phyloP scores from a whole-genome alignment of 176 grass and related monocot genomes.

The Olyra latifolia region DNA sequence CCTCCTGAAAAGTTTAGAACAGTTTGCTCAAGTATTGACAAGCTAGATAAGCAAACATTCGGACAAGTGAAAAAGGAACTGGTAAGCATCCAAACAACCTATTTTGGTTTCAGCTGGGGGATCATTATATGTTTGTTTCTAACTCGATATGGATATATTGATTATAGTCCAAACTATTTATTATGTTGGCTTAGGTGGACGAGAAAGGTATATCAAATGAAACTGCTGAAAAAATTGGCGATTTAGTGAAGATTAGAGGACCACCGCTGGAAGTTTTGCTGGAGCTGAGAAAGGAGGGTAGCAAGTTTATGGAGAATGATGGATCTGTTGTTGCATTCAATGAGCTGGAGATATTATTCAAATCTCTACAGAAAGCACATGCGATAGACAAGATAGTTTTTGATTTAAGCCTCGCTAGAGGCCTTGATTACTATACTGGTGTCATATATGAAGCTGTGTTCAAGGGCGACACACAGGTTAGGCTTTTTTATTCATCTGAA shows the following conservation, averaged over 20 bases:
- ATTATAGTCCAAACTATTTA: neutral
- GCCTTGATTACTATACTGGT: slow-evolving; percentile 97
- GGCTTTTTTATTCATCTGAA: neutral
- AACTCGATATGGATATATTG: neutral
- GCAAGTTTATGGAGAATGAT: slow-evolving; percentile 72
- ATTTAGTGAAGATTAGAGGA: slow-evolving; percentile 81
- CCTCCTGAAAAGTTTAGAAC: slow-evolving; percentile 94
- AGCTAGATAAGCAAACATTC: slow-evolving; percentile 90
- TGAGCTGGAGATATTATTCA: slow-evolving; percentile 86
- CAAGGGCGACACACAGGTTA: slow-evolving; percentile 86
- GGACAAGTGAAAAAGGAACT: slow-evolving; percentile 92
- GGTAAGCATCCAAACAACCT: slow-evolving; percentile 45
- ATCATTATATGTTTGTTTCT: neutral
- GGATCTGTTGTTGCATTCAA: slow-evolving; percentile 75
- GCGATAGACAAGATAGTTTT: slow-evolving; percentile 73
- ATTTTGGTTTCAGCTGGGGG: slow-evolving; percentile 6
- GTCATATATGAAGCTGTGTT: slow-evolving; percentile 99
- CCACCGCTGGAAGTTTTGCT: slow-evolving; percentile 68
- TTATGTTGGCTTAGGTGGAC: slow-evolving; percentile 58
- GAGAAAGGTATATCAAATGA: slow-evolving; percentile 90
- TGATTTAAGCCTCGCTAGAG: slow-evolving; percentile 97
- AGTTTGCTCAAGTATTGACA: slow-evolving; percentile 99
- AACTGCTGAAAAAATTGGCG: slow-evolving; percentile 83
- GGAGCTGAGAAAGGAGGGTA: slow-evolving; percentile 69
- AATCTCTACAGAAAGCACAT: slow-evolving; percentile 83